phyloP scores from a whole-genome alignment of 805 yeast genomes.

The Starmerella khaoyaiensis region DNA sequence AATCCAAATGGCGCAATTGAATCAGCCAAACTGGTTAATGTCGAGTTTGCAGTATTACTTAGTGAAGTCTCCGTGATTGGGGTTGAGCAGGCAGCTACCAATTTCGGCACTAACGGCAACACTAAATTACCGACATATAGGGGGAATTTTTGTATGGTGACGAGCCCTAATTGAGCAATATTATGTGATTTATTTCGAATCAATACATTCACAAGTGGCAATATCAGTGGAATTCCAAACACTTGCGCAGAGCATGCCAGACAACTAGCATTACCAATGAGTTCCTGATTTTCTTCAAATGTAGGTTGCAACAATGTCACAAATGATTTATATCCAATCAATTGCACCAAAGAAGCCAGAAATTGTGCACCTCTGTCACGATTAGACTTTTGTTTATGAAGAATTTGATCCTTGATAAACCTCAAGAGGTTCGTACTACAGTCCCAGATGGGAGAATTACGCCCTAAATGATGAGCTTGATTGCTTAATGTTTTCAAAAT shows the following conservation, averaged over 20 bases:
- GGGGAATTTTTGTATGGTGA: constrained; percentile 56
- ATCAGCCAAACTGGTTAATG: constrained; percentile 65
- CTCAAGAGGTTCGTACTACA: background rate
- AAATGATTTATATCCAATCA: constrained; percentile 61
- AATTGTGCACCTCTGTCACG: no score
- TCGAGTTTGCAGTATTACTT: constrained; percentile 54
- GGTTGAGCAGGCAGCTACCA: constrained; percentile 35
- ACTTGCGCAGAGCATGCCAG: constrained; percentile 76
- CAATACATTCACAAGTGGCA: constrained; percentile 79
- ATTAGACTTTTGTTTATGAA: constrained; percentile 58
- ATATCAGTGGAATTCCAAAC: constrained; percentile 51
- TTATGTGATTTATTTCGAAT: constrained; percentile 67
- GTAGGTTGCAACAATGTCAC: constrained; percentile 71
- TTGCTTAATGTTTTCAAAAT: no score
- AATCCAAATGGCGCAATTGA: constrained; percentile 79
- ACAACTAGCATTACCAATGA: constrained; percentile 63
- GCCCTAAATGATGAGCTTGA: no score
- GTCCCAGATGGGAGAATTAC: no score
- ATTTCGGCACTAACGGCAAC: constrained; percentile 54
- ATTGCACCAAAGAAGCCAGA: constrained; percentile 26
- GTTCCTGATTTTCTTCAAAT: constrained; percentile 64
- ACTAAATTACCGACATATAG: constrained; percentile 43
- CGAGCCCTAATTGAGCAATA: constrained; percentile 62
- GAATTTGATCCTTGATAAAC: background rate
- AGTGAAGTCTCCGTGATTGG: constrained; percentile 55